phyloP scores from a whole-genome alignment of 768 basidiomycete species.

The Leccinum aurantiacum region DNA sequence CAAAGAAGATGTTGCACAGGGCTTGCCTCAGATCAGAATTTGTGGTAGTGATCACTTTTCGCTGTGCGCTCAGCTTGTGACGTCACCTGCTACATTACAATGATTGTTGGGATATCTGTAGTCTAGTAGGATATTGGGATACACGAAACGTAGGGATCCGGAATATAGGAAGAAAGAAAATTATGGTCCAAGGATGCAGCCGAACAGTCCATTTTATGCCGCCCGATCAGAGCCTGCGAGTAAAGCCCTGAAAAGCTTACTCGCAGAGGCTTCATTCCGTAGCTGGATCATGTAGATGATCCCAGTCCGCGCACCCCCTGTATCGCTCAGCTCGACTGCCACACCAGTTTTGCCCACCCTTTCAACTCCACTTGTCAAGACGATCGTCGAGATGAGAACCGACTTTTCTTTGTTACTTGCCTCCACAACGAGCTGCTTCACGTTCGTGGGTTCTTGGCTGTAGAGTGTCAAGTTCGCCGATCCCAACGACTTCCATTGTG shows the following conservation, averaged over 20 bases:
- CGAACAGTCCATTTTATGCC: constrained; percentile 12
- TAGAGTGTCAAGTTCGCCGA: constrained; percentile 86
- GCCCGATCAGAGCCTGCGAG: constrained; percentile 84
- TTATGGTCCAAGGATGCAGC: neutral
- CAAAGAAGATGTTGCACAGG: constrained; percentile 58
- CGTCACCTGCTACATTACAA: constrained; percentile 12
- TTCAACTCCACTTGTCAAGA: constrained; percentile 94
- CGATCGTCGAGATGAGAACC: constrained; percentile 91
- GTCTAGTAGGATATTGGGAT: constrained; percentile 15
- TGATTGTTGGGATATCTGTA: constrained; percentile 5
- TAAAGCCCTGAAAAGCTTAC: constrained; percentile 81
- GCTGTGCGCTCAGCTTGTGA: constrained; percentile 61
- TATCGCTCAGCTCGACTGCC: constrained; percentile 90
- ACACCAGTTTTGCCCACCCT: constrained; percentile 98
- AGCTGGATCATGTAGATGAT: constrained; percentile 97
- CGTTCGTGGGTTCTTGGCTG: constrained; percentile 76
- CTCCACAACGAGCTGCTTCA: constrained; percentile 96
- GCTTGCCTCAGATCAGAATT: constrained; percentile 76
- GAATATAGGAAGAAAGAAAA: neutral
- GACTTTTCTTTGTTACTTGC: constrained; percentile 73
- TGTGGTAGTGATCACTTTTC: constrained; percentile 89
- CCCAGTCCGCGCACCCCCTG: constrained; percentile 82
- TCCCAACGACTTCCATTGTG: constrained; percentile 97
- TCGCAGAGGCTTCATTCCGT: constrained; percentile 83
- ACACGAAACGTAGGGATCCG: neutral